phyloP scores from a whole-genome alignment of 2,329 filamentous ascomycete species.

The Acrodontium crateriforme region DNA sequence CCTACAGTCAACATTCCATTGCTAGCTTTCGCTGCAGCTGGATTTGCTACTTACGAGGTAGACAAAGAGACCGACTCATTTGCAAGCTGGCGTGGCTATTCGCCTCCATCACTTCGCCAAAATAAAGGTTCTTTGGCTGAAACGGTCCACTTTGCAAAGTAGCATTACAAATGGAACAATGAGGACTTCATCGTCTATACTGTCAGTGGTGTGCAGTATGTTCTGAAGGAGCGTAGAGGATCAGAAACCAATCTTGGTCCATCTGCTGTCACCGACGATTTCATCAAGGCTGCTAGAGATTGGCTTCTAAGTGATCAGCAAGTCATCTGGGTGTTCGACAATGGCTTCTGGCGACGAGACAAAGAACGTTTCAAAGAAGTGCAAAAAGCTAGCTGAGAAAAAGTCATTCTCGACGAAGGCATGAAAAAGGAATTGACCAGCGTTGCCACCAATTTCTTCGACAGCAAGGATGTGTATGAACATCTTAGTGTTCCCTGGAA shows the following conservation, averaged over 20 bases:
- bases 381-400: conserved; percentile 29
- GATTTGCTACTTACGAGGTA: conserved; percentile 24
- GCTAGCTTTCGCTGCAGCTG: conserved; percentile 28
- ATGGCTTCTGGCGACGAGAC: conserved; percentile 27
- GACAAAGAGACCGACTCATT: conserved; percentile 26
- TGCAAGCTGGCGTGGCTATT: conserved; percentile 25
- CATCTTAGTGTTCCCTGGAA: conserved; percentile 35
- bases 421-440: conserved; percentile 30
- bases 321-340: conserved; percentile 32
- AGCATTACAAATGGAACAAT: conserved; percentile 24
- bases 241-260: conserved; percentile 22
- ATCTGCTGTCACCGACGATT: conserved; percentile 22
- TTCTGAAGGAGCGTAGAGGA: conserved; percentile 24
- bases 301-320: conserved; percentile 23
- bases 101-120: conserved; percentile 17
- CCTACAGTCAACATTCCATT: conserved; percentile 25
- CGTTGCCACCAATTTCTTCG: conserved; percentile 29
- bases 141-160: conserved; percentile 26
- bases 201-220: conserved; percentile 25
- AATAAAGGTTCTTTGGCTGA: conserved; percentile 23
- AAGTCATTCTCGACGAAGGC: conserved; percentile 32
- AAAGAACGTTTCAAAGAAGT: conserved; percentile 26
- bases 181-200: conserved; percentile 29
- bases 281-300: conserved; percentile 25
- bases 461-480: conserved; percentile 25